Evolutionary conservation across 2,329 filamentous ascomycete species (phyloP), one percentile per base, ranked within the genome.

Genomic region (Penicillium decumbens): DNA sequence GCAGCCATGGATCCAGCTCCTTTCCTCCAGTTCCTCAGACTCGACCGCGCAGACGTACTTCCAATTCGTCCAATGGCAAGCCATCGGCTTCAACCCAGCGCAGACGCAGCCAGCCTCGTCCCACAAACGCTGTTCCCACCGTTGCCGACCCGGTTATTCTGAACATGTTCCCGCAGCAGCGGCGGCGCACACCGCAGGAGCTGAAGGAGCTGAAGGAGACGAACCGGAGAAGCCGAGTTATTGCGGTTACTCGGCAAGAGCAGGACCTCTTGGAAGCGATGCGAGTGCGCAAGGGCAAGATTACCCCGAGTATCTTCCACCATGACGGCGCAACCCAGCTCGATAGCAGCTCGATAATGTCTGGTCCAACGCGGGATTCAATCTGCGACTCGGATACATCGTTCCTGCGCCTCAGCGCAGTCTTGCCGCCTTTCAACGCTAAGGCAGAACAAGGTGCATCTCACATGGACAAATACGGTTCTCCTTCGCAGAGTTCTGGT

Each of bases 241-340:
- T 80, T 65, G 72, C 75, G 12, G 77, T 80, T 24, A 80, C 77
- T 0, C 67, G 75, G 47, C 77, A 79, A 59, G 77, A 80, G 62
- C 75, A 79, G 52, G 68, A 73, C 35, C 66, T 80, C 1, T 63
- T 80, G 3, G 76, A 77, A 56, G 74, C 76, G 1, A 73, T 80
- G 64, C 69, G 77, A 46, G 65, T 70, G 44, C 76, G 76, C 41
- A 69, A 74, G 54, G 74, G 75, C 43, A 71, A 68, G 33, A 72
- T 78, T 58, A 71, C 72, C 3, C 69, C 74, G 18, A 70, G 69
- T 53, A 65, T 75, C 24, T 68, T 66, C 54, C 56, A 66, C 13
- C 50, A 50, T 13, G 51, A 47, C 35, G 35, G 15, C 13, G 23
- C 6, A 7, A 3, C 38, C 27, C 38, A 65, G 24, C 47, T 58